Evolutionary conservation across 192 early-diverging fungal species (phyloP), one percentile per base, ranked within the genome.

Genomic region (Gryganskiella cystojenkinii): DNA sequence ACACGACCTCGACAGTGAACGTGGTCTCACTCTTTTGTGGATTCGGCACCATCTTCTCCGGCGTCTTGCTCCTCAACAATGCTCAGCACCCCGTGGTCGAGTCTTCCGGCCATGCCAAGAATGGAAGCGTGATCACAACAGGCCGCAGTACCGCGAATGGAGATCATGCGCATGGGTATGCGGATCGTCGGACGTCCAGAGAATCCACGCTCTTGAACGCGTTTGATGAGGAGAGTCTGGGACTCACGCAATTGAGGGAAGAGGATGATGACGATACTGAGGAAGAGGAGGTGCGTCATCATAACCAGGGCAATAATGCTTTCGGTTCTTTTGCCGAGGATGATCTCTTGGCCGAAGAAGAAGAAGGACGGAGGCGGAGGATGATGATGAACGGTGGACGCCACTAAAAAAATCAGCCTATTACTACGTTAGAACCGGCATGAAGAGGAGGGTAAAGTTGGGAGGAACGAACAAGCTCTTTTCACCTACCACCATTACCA

Each of bases 21-120:
- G 85, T 95, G 67, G 85, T 92, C 25, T 94, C 91, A 33, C 83
- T 98, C 58, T 90, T 98, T 49, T 91, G 90, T 67, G 96, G 96
- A 1, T 98, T 98, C 64, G 79, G 94, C 13, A 96, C 94, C 52
- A 96, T 96, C 61, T 98, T 98, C 69, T 90, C 93, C 53, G 96
- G 96, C 30, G 96, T 98, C 17, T 93, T 95, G 83, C 80, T 94
- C 76, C 83, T 95, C 68, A 91, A 94, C 50, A 82, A 81, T 51
- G 81, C 86, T 37, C 71, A 82, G 31, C 58, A 71, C 31, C 28
- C 60, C 8, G 45, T 33, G 14, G 43, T 62, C 1, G 79, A 70
- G 14, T 59, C 75, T 42, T 9, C 37, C 5, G 37, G 7, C 37
- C 71, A 82, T 65, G 27, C 66, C 49, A 70, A 82, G 67, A 49